Conservation (phyloP, 2,329 filamentous ascomycete genomes). For the Exserohilum turcica region DNA sequence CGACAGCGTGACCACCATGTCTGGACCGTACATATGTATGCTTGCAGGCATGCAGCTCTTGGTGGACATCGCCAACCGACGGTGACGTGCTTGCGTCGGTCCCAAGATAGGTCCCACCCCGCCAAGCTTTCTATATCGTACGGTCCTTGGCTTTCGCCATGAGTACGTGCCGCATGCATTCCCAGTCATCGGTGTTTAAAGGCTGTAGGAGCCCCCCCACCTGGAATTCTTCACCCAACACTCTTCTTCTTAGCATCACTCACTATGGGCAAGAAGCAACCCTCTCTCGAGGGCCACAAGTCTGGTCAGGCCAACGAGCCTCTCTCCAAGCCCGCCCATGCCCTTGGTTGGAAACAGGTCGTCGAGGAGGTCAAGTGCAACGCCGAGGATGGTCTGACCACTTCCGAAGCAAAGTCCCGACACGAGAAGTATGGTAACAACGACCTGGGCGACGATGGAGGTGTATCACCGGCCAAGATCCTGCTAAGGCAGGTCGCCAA, state of each 20-base stretch:
- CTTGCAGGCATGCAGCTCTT: constrained; percentile 18
- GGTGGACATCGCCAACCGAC: constrained; percentile 24
- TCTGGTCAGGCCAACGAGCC: constrained; percentile 58
- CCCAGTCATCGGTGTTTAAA: constrained; percentile 35
- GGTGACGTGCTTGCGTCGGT: constrained; percentile 33
- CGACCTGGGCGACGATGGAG: constrained; percentile 72
- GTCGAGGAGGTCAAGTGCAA: constrained; percentile 65
- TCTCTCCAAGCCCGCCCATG: constrained; percentile 66
- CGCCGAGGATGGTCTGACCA: constrained; percentile 69
- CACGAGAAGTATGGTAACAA: constrained; percentile 64
- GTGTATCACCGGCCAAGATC: constrained; percentile 74
- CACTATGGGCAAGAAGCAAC: constrained; percentile 47
- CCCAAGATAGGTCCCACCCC: constrained; percentile 33
- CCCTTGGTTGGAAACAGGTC: constrained; percentile 60
- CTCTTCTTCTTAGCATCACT: constrained; percentile 33
- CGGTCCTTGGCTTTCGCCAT: constrained; percentile 38
- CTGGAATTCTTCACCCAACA: constrained; percentile 37
- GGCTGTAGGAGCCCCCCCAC: constrained; percentile 32
- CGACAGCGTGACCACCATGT: constrained; percentile 4
- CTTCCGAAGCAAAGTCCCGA: constrained; percentile 58
- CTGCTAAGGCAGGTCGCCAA: constrained; percentile 75
- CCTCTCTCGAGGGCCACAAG: constrained; percentile 46
- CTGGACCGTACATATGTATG: constrained; percentile 1
- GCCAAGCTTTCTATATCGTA: constrained; percentile 37
- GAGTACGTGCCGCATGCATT: constrained; percentile 27